Evolutionary conservation across 2,329 filamentous ascomycete genomes (phyloP), one percentile per base, ranked within the genome.

Genomic region (Aspergillus melleus): DNA sequence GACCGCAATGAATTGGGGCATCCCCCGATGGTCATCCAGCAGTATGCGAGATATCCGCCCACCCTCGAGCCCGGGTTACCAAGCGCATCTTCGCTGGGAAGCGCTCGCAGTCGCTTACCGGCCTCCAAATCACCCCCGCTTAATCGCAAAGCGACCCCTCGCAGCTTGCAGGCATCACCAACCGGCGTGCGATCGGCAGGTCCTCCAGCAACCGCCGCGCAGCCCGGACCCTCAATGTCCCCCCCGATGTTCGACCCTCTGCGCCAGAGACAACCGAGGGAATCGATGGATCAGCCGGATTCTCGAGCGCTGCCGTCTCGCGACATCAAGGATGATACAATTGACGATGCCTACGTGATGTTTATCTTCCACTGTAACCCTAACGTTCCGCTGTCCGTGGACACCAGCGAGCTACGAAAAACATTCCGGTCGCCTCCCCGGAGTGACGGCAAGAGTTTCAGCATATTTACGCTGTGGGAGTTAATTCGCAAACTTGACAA

Each of bases 321-420:
- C 63, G 80, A 87, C 61, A 87, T 96, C 30, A 88, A 85, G 3
- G 84, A 86, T 67, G 84, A 85, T 2, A 90, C 84, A 12, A 88
- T 97, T 64, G 90, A 93, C 70, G 87, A 94, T 72, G 88, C 91
- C 54, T 97, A 93, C 73, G 88, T 93, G 61, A 77, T 81, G 66
- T 97, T 97, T 74, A 90, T 97, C 68, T 82, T 97, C 59, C 91
- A 92, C 76, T 96, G 93, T 81, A 97, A 97, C 74, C 93, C 93
- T 5, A 88, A 86, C 49, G 88, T 96, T 53, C 82, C 89, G 2
- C 73, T 83, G n/a, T 83, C 86, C 16, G 85, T 85, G 49, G 89
- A 96, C 75, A 89, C 90, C 0, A 76, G 82, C 3, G 86, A 88
- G 56, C 78, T 97, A 52, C 86, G 88, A 59, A 90, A 90, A 67